A percentile compares a stretch with the other conserved stretches of the same genome.
These are phyloP conservation scores for Bifiguratus adelaidae DNA, from an alignment of 192 early-diverging fungal species.

Conservation along the genomic window DNA sequence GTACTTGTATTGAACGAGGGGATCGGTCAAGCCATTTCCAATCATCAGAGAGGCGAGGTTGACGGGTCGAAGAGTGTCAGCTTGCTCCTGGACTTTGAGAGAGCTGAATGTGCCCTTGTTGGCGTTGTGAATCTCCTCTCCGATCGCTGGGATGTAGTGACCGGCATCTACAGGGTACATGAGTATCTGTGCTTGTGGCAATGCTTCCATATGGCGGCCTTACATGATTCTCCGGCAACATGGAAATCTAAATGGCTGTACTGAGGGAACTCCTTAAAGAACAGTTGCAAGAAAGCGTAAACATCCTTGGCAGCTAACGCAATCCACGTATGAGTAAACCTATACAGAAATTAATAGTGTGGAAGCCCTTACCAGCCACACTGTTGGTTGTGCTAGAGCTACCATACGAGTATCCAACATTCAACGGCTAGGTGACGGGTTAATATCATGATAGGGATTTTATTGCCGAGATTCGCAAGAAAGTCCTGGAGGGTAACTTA, in stretches of 20 bases:
- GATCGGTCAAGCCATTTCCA: constrained; percentile 92
- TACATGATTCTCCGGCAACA: constrained; percentile 73
- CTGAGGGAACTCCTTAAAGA: constrained; percentile 79
- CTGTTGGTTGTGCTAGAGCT: constrained; percentile 59
- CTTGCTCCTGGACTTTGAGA: background rate
- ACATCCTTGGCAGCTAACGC: constrained; percentile 92
- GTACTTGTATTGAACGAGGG: constrained; percentile 86
- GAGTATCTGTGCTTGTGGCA: background rate
- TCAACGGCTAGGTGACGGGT: constrained; percentile 47
- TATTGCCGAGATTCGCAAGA: background rate
- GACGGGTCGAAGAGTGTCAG: constrained; percentile 29
- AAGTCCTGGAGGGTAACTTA: constrained; percentile 5
- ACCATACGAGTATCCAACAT: constrained; percentile 91
- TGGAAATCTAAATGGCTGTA: constrained; percentile 77
- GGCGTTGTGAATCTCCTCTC: constrained; percentile 59
- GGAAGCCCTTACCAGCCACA: no score
- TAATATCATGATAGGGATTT: background rate
- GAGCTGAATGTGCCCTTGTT: constrained; percentile 50
- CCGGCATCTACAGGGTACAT: constrained; percentile 47
- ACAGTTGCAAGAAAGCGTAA: constrained; percentile 91
- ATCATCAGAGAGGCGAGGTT: constrained; percentile 75
- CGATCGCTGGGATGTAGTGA: constrained; percentile 95
- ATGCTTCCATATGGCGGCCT: constrained; percentile 14
- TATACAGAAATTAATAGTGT: no score
- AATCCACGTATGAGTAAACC: no score